Conservation (phyloP, 805 yeast genomes). For the Candida pseudoglaebosa region DNA sequence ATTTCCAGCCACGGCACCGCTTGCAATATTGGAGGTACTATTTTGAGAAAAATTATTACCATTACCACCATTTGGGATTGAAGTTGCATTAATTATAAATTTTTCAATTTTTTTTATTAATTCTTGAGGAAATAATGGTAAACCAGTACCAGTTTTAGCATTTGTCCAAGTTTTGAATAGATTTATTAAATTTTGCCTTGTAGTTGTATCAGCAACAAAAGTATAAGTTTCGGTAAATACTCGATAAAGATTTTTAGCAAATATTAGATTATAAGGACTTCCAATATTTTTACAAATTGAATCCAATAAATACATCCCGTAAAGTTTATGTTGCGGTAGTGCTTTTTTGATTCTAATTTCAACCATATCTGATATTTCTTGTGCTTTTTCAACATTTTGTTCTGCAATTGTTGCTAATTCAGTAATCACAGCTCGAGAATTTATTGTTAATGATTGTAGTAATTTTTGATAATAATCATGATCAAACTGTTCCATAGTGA, state of each 20-base stretch:
- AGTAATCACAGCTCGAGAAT: conserved; percentile 34
- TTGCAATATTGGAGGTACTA: not conserved
- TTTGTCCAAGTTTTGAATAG: conserved; percentile 39
- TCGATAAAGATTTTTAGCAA: conserved; percentile 30
- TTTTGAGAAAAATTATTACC: conserved; percentile 5
- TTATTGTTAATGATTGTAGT: conserved; percentile 29
- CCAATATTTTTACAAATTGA: conserved; percentile 41
- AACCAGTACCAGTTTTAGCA: conserved; percentile 31
- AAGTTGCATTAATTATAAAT: conserved; percentile 38
- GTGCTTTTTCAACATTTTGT: conserved; percentile 26
- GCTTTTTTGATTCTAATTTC: conserved; percentile 34
- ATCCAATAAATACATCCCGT: conserved; percentile 36
- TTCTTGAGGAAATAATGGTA: conserved; percentile 29
- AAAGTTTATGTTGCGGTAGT: conserved; percentile 36
- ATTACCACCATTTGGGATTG: conserved; percentile 10
- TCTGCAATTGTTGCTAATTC: conserved; percentile 39
- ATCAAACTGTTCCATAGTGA: conserved; percentile 17
- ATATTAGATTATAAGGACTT: conserved; percentile 38
- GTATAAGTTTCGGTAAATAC: conserved; percentile 37
- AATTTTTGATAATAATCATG: conserved; percentile 28
- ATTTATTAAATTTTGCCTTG: conserved; percentile 37
- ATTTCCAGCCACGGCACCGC: conserved; percentile 1
- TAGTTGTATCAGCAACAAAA: conserved; percentile 35
- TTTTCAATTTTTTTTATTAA: conserved; percentile 30
- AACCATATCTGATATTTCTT: conserved; percentile 27